Evolutionary conservation across 2,329 filamentous ascomycete genomes (phyloP).

Genomic region (Calonectria multiphialidica): DNA sequence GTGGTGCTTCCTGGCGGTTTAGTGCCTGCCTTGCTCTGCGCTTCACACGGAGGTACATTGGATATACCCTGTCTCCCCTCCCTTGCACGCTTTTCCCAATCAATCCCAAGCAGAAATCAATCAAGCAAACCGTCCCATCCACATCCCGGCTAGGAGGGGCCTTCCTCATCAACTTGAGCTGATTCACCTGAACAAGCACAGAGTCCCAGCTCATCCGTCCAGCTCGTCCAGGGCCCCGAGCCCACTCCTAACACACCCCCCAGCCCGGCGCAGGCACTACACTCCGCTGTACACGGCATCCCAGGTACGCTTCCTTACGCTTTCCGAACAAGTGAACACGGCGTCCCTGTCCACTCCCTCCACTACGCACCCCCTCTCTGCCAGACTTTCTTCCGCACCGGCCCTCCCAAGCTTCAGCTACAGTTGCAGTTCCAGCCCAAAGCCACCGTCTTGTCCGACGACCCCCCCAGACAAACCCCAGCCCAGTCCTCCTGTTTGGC

Average conservation of each 20-base stretch:
- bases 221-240: slow-evolving; percentile 30
- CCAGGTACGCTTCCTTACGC: slow-evolving; percentile 13
- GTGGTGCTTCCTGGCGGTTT: background rate
- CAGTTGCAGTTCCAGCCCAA: slow-evolving; percentile 28
- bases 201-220: slow-evolving; percentile 19
- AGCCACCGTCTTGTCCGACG: slow-evolving; percentile 34
- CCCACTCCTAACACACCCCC: slow-evolving; percentile 16
- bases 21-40: slow-evolving; percentile 9
- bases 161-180: slow-evolving; percentile 35
- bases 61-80: slow-evolving; percentile 12
- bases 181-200: slow-evolving; percentile 24
- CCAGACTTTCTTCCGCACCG: slow-evolving; percentile 40
- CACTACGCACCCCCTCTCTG: slow-evolving; percentile 6
- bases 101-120: slow-evolving; percentile 21
- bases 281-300: slow-evolving; percentile 9
- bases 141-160: slow-evolving; percentile 14
- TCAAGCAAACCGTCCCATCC: slow-evolving; percentile 13
- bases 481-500: slow-evolving; percentile 42
- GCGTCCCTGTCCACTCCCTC: background rate
- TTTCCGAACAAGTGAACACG: slow-evolving; percentile 3
- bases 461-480: slow-evolving; percentile 39
- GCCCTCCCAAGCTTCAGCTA: slow-evolving; percentile 21
- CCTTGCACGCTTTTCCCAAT: slow-evolving; percentile 24
- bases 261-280: slow-evolving; percentile 1
- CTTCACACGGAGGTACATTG: background rate